These are phyloP conservation scores for Acer yangbiense DNA, from an alignment of 345 rosid genomes.

Conservation along the genomic window DNA sequence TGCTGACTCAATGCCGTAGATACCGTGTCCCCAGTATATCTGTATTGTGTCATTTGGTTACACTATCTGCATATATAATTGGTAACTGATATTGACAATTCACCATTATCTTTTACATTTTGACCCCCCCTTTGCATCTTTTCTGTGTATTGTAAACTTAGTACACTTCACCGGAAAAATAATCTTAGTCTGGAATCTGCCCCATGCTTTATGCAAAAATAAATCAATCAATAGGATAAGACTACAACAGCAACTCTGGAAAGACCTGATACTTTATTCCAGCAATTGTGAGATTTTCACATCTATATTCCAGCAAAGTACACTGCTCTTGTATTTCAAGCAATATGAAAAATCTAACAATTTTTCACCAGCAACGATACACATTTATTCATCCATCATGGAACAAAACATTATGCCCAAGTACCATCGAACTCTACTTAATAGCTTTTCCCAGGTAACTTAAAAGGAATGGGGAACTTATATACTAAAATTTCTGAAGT, in stretches of 20 bases:
- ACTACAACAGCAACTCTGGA: not conserved
- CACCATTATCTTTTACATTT: not conserved
- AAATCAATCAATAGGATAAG: not conserved
- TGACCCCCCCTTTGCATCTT: not conserved
- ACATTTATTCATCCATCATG: not conserved
- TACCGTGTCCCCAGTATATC: constrained; percentile 40
- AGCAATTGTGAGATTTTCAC: not conserved
- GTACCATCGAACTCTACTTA: not conserved
- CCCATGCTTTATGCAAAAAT: not conserved
- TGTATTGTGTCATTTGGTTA: constrained; percentile 1
- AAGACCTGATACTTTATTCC: not conserved
- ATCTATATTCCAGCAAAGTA: not conserved
- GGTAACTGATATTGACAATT: not conserved
- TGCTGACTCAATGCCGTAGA: constrained; percentile 38
- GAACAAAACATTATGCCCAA: not conserved
- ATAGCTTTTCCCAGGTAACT: not conserved
- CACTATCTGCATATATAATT: not conserved
- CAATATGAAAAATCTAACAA: not conserved
- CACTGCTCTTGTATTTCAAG: not conserved
- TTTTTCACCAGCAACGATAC: not conserved
- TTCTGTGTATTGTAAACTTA: constrained; percentile 1
- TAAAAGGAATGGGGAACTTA: not conserved
- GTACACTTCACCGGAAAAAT: not conserved
- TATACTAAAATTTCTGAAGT: too few species aligned
- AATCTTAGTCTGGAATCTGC: not conserved